Conservation (phyloP, 2,329 filamentous ascomycete species). For the Monosporascus sp. region DNA sequence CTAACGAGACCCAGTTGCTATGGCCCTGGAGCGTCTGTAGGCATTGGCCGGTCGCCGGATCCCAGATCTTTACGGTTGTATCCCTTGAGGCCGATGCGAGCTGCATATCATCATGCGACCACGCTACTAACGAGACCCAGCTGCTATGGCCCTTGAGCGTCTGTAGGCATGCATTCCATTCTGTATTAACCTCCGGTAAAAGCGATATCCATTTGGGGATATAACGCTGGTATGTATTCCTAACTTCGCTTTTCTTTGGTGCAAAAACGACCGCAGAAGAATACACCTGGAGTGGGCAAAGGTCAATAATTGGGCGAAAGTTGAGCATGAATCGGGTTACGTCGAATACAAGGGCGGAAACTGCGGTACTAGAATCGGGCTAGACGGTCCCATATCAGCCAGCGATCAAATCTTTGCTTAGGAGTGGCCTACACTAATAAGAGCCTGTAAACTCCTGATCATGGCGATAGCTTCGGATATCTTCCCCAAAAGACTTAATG, state of each 20-base stretch:
- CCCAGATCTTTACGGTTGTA: conserved; percentile 8
- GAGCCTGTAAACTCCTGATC: conserved; percentile 6
- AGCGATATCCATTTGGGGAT: conserved; percentile 12
- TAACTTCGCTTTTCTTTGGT: conserved; percentile 22
- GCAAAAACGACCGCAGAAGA: conserved; percentile 26
- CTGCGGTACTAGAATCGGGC: neutral
- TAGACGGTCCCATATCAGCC: conserved; percentile 2
- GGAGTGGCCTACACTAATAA: conserved; percentile 6
- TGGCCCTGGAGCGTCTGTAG: no score
- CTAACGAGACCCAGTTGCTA: no score
- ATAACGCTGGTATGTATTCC: conserved; percentile 11
- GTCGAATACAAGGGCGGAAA: conserved; percentile 19
- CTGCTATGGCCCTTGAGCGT: no score
- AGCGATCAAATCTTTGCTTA: neutral
- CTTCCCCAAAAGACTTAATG: conserved; percentile 23
- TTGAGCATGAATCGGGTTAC: conserved; percentile 18
- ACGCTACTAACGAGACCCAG: no score
- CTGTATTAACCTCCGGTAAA: neutral
- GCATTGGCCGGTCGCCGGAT: conserved; percentile 1
- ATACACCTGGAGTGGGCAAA: conserved; percentile 27
- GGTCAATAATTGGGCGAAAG: conserved; percentile 19
- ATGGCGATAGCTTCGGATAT: conserved; percentile 10
- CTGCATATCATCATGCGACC: no score
- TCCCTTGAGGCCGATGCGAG: conserved; percentile 12
- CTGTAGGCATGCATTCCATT: conserved; percentile 10